Conservation (phyloP, 129 eudicot genomes). For the Flaveria trinervia region DNA sequence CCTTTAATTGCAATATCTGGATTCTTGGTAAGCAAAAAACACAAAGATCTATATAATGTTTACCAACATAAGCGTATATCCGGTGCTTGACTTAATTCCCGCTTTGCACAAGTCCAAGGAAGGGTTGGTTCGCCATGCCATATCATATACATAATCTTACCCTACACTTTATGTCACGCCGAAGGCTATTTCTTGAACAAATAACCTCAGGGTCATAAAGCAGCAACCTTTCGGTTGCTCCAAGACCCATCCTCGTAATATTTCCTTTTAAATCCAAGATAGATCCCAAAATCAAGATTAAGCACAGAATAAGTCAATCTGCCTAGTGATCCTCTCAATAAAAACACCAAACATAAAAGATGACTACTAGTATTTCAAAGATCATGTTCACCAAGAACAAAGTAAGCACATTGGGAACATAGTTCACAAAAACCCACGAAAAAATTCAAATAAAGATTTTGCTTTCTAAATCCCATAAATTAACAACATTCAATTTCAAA, state of each 20-base stretch:
- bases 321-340: too few relatives aligned
- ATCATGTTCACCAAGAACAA: conserved; percentile 4
- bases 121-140: too few relatives aligned
- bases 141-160: too few relatives aligned
- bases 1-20: neutral
- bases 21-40: too few relatives aligned
- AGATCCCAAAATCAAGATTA: conserved; percentile 13
- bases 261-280: conserved; percentile 3
- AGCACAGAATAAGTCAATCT: conserved; percentile 17
- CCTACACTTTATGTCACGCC: too few relatives aligned
- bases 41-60: too few relatives aligned
- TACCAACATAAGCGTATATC: too few relatives aligned
- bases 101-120: too few relatives aligned
- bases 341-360: neutral
- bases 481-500: neutral
- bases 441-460: neutral
- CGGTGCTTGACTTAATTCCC: too few relatives aligned
- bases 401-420: conserved; percentile 9
- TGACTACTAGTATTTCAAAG: neutral
- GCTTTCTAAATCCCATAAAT: neutral
- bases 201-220: neutral
- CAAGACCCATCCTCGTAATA: neutral
- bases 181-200: too few relatives aligned
- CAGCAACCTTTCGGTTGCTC: neutral
- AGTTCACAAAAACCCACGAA: conserved; percentile 16